Conservation (phyloP, 208 protist species). For the Leishmania amazonensis region DNA sequence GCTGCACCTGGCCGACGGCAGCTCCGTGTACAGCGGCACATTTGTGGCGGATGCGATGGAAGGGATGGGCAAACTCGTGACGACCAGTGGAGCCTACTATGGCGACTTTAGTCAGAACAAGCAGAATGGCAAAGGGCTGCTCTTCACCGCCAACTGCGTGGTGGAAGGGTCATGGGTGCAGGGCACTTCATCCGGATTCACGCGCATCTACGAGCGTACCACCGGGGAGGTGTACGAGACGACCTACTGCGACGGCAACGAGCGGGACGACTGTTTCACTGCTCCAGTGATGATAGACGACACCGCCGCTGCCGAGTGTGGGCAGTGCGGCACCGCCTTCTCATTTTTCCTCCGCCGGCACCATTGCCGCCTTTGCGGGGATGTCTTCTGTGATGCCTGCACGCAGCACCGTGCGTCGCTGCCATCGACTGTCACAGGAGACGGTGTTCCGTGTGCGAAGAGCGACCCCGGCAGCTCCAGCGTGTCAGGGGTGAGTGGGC, state of each 20-base stretch:
- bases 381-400: slow-evolving; percentile 92
- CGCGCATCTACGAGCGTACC: slow-evolving; percentile 52
- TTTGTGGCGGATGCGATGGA: slow-evolving; percentile 67
- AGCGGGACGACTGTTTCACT: slow-evolving; percentile 86
- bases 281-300: slow-evolving; percentile 78
- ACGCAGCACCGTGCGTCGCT: slow-evolving; percentile 64
- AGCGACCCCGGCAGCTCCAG: slow-evolving; percentile 12
- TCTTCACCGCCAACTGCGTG: slow-evolving; percentile 36
- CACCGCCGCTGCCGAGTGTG: slow-evolving; percentile 55
- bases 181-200: slow-evolving; percentile 53
- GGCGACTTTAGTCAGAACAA: slow-evolving; percentile 62
- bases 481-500: not conserved
- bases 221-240: slow-evolving; percentile 72
- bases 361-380: slow-evolving; percentile 94
- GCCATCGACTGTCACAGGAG: slow-evolving; percentile 59
- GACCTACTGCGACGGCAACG: slow-evolving; percentile 74
- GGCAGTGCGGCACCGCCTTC: slow-evolving; percentile 78
- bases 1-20: slow-evolving; percentile 41
- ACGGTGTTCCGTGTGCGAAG: slow-evolving; percentile 19
- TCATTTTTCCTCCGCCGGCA: slow-evolving; percentile 84
- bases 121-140: slow-evolving; percentile 71
- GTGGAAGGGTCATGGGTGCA: slow-evolving; percentile 65
- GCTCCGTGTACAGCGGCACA: slow-evolving; percentile 69
- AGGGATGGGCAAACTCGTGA: slow-evolving; percentile 66
- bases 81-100: slow-evolving; percentile 60